A percentile compares a stretch with the other conserved stretches of the same genome.
Conservation (phyloP, 148 eudicot species). For the Camellia granthamiana region DNA sequence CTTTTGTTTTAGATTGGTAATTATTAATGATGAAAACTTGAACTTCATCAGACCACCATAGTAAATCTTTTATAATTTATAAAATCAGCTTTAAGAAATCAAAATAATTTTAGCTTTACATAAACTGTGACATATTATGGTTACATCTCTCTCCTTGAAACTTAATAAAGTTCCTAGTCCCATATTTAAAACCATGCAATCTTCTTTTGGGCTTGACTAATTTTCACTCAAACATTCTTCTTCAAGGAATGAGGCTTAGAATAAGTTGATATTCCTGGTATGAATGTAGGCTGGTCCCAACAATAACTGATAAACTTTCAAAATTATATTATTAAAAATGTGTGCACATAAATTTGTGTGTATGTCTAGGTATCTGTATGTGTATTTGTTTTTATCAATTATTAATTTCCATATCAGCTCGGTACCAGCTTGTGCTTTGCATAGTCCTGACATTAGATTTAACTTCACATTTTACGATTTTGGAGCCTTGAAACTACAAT, state of each 20-base stretch:
- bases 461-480: neutral
- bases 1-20: neutral
- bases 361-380: neutral
- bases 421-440: neutral
- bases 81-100: neutral
- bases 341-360: neutral
- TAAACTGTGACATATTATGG: neutral
- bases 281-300: neutral
- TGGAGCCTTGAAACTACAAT: neutral
- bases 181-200: neutral
- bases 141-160: neutral
- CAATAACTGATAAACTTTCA: neutral
- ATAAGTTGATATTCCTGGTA: neutral
- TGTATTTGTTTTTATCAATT: neutral
- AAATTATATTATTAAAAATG: neutral
- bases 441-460: neutral
- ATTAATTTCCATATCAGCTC: neutral
- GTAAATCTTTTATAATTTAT: neutral
- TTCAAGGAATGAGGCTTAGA: neutral
- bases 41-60: neutral
- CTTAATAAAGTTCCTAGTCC: conserved; percentile 7
- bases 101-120: too few species aligned
- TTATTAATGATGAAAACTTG: neutral
- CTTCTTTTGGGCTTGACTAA: neutral
- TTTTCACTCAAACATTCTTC: neutral